Percentiles rank a stretch among this genome's conserved stretches.
These are phyloP conservation scores for Pythium coloratum DNA, from an alignment of 352 stramenopile species.

Conservation along the genomic window DNA sequence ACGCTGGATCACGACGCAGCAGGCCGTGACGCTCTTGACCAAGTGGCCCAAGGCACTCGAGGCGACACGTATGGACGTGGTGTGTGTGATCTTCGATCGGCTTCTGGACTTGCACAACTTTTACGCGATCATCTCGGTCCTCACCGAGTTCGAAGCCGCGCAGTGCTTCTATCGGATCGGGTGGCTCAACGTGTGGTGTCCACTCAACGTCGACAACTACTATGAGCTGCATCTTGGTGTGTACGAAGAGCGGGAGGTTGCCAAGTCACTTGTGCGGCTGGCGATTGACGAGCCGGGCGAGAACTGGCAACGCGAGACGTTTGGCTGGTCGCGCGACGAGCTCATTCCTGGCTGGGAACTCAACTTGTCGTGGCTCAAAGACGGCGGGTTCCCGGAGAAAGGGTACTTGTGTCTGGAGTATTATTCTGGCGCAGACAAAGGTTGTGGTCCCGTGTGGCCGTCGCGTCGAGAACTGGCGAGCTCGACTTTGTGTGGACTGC, in stretches of 20 bases:
- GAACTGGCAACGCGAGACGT: slow-evolving; percentile 80
- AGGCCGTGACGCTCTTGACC: slow-evolving; percentile 49
- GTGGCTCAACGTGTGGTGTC: slow-evolving; percentile 73
- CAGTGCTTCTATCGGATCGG: slow-evolving; percentile 67
- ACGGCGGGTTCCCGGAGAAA: slow-evolving; percentile 77
- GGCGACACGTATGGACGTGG: slow-evolving; percentile 52
- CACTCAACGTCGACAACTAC: slow-evolving; percentile 72
- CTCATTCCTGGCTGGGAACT: slow-evolving; percentile 80
- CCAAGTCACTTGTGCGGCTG: slow-evolving; percentile 68
- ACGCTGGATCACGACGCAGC: slow-evolving; percentile 65
- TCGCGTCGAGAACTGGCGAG: slow-evolving; percentile 53
- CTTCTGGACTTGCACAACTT: slow-evolving; percentile 76
- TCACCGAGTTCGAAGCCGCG: slow-evolving; percentile 55
- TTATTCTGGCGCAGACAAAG: slow-evolving; percentile 74
- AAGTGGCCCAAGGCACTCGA: slow-evolving; percentile 53
- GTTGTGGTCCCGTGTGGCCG: slow-evolving; percentile 70
- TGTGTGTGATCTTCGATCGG: slow-evolving; percentile 68
- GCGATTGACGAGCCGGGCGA: slow-evolving; percentile 81
- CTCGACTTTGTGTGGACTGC: slow-evolving; percentile 52
- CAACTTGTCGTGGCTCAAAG: slow-evolving; percentile 79
- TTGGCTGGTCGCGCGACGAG: slow-evolving; percentile 77
- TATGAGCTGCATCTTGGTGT: slow-evolving; percentile 69
- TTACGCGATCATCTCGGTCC: slow-evolving; percentile 49
- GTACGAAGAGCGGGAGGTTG: slow-evolving; percentile 75
- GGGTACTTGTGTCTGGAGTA: slow-evolving; percentile 74